Percentiles rank a stretch among this genome's conserved stretches.
These are phyloP conservation scores for Epichloe brachyelytri DNA, from an alignment of 2,329 filamentous ascomycete species.

Conservation along the genomic window DNA sequence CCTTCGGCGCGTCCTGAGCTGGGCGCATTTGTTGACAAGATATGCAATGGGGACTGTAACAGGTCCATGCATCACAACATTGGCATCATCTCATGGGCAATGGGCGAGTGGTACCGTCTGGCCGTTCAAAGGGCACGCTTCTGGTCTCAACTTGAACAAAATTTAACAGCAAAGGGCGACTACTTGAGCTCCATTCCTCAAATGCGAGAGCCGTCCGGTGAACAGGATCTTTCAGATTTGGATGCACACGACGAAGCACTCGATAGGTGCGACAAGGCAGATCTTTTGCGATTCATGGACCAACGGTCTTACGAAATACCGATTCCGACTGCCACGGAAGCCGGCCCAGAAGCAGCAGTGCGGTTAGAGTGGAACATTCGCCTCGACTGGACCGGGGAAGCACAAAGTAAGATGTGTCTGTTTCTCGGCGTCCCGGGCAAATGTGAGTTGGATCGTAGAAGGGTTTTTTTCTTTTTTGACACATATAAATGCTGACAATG, in stretches of 20 bases:
- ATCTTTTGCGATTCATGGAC: slow-evolving; percentile 42
- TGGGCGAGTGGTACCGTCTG: slow-evolving; percentile 54
- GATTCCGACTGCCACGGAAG: slow-evolving; percentile 19
- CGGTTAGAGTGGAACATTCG: slow-evolving; percentile 49
- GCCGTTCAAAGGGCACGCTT: slow-evolving; percentile 47
- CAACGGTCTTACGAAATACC: slow-evolving; percentile 35
- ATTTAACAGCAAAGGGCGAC: slow-evolving; percentile 26
- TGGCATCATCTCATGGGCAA: slow-evolving; percentile 49
- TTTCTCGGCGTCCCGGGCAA: slow-evolving; percentile 44
- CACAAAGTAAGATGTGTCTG: slow-evolving; percentile 43
- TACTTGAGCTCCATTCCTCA: slow-evolving; percentile 11
- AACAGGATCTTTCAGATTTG: slow-evolving; percentile 11
- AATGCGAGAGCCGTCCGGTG: slow-evolving; percentile 13
- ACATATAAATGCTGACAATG: background rate
- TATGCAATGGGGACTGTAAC: slow-evolving; percentile 25
- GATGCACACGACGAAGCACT: slow-evolving; percentile 10
- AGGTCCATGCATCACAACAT: slow-evolving; percentile 43
- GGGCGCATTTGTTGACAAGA: slow-evolving; percentile 34
- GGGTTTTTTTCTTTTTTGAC: too few relatives aligned
- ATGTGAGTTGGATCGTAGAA: slow-evolving; percentile 37
- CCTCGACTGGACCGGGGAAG: slow-evolving; percentile 65
- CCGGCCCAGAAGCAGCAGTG: slow-evolving; percentile 26
- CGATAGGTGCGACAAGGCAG: slow-evolving; percentile 16
- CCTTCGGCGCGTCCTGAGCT: slow-evolving; percentile 47
- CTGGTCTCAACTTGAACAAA: slow-evolving; percentile 42